Evolutionary conservation across 1,284 basidiomycete genomes (phyloP).

Genomic region (Earliella scabrosa): DNA sequence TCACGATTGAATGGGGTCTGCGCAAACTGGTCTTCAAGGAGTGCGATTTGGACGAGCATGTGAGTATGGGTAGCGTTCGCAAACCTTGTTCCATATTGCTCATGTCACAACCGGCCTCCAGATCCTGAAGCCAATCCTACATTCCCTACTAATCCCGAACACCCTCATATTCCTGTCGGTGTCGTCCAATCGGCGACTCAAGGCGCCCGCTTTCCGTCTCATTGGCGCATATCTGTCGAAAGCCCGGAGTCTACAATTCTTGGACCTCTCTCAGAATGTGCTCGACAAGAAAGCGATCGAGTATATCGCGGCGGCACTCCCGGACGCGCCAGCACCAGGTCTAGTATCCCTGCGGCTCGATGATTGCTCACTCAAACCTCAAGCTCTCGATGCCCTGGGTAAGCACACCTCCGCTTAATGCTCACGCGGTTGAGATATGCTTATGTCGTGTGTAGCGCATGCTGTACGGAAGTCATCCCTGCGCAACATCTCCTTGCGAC

Average conservation of each 20-base stretch:
- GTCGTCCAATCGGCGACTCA: constrained; percentile 85
- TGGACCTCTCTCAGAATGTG: constrained; percentile 89
- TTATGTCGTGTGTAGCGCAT: constrained; percentile 57
- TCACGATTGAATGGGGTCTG: constrained; percentile 89
- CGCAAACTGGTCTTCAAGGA: constrained; percentile 82
- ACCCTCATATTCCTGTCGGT: constrained; percentile 85
- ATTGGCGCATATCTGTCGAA: constrained; percentile 82
- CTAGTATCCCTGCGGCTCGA: constrained; percentile 84
- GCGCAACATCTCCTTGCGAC: constrained; percentile 84
- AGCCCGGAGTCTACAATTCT: constrained; percentile 76
- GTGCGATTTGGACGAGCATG: constrained; percentile 81
- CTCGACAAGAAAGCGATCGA: constrained; percentile 88
- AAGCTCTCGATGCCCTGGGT: constrained; percentile 80
- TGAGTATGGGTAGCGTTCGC: constrained; percentile 38
- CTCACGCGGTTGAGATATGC: neutral
- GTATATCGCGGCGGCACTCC: constrained; percentile 75
- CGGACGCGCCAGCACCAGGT: constrained; percentile 55
- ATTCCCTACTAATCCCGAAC: constrained; percentile 86
- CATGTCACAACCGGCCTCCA: constrained; percentile 32
- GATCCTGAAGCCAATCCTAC: constrained; percentile 89
- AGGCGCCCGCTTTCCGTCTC: constrained; percentile 78
- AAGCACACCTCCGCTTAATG: constrained; percentile 1
- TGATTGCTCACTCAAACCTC: constrained; percentile 76
- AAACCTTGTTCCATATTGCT: neutral
- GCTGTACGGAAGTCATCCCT: constrained; percentile 82